Evolutionary conservation across 176 grass and related monocot species (phyloP), one percentile per base, ranked within the genome.

Genomic region (Oryza nivara): DNA sequence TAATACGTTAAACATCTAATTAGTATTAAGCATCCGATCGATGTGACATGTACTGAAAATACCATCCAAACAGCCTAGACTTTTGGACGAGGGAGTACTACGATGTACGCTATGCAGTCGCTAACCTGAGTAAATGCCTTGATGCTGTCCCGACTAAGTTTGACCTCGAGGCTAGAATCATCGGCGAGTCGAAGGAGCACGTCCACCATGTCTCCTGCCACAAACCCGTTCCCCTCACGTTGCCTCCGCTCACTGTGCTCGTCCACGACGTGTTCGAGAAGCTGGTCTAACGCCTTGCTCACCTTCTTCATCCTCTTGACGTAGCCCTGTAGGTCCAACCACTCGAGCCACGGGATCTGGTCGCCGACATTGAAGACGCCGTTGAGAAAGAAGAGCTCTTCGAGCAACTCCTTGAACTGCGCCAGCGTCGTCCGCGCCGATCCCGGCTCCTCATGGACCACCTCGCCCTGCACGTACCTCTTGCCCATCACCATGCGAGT

Each of bases 291-390:
- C 76, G 25, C 90, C 70, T 78, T 81, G 75, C 76, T 67, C 6
- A 72, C 1, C 15, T 34, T 88, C 88, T 97, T 97, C 94, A 93
- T 97, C 85, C 91, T 81, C 72, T 20, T 16, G 15, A 97, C 67
- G 58, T 97, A 96, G 0, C 94, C 91, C 68, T 97, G 91, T 6
- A 93, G 68, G 70, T 93, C 94, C 3, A 97, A 30, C 70, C 86
- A 86, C 16, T 84, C 60, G 0, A 97, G 28, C 91, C 91, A 92
- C 0, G 91, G 91, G 20, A 97, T 88, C 10, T 76, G 91, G 48
- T 97, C 94, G 1, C 94, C 89, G 49, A 97, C 86, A 71, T 88
- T 97, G 35, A 97, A 46, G 28, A 80, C 89, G 0, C 89, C 94
- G 2, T 88, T 87, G 4, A 96, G 87, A 22, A 84, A 14, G 65